Evolutionary conservation across 2,329 filamentous ascomycete genomes (phyloP).

Genomic region (Botrytis cinerea): DNA sequence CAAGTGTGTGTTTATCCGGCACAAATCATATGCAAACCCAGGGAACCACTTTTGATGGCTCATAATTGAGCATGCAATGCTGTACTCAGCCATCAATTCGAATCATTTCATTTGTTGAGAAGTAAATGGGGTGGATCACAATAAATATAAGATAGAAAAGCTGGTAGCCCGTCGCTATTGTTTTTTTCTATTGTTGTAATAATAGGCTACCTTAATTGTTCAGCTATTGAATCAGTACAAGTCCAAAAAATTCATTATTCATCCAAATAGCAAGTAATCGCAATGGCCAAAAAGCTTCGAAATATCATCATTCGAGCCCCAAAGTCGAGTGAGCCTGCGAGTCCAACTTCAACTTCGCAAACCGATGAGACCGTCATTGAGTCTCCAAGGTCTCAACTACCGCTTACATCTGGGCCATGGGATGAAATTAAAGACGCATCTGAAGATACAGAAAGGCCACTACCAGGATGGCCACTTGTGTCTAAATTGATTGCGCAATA

Average conservation of each 20-base stretch:
- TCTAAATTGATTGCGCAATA: conserved; percentile 21
- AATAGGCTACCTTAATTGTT: not conserved
- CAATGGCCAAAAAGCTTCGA: conserved; percentile 4
- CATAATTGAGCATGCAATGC: not conserved
- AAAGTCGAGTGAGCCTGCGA: not conserved
- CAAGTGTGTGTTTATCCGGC: not conserved
- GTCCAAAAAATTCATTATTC: not conserved
- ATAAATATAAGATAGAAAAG: not conserved
- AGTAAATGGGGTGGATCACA: not conserved
- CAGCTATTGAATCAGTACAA: not conserved
- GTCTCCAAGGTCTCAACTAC: not conserved
- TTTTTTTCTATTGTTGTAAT: not conserved
- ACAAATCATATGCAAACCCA: not conserved
- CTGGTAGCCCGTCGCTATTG: not conserved
- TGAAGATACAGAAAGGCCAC: conserved; percentile 3
- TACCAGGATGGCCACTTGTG: conserved; percentile 27
- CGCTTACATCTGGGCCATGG: not conserved
- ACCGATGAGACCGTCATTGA: not conserved
- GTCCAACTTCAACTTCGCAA: not conserved
- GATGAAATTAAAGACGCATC: not conserved
- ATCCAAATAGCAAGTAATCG: not conserved
- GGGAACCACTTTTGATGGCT: not conserved
- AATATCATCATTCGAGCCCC: not conserved
- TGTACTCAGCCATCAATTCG: not conserved
- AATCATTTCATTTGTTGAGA: not conserved